Conservation (phyloP, 306 rosid species). For the Medicago arabica region DNA sequence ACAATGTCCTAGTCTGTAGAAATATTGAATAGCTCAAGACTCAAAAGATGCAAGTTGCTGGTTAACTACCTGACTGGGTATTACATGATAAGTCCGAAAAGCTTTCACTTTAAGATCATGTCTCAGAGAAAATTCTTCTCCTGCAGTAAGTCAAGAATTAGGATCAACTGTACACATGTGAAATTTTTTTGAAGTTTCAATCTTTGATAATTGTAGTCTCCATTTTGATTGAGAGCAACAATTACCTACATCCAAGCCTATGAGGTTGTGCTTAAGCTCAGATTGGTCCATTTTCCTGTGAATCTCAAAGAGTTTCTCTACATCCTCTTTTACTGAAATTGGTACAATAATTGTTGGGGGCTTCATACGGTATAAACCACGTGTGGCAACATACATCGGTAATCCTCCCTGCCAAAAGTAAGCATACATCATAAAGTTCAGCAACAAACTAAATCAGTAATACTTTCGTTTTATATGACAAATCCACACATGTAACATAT, state of each 20-base stretch:
- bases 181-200: constrained; percentile 15
- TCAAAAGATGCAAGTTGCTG: neutral
- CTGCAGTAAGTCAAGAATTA: constrained; percentile 49
- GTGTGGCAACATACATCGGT: constrained; percentile 93
- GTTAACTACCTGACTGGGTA: constrained; percentile 81
- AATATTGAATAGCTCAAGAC: constrained; percentile 22
- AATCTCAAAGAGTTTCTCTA: constrained; percentile 78
- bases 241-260: constrained; percentile 92
- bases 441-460: constrained; percentile 22
- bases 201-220: constrained; percentile 27
- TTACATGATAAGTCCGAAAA: constrained; percentile 84
- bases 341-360: constrained; percentile 91
- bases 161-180: constrained; percentile 6
- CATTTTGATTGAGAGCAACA: constrained; percentile 38
- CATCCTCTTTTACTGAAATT: constrained; percentile 69
- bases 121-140: constrained; percentile 77
- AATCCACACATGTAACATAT: too few relatives aligned
- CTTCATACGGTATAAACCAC: constrained; percentile 84
- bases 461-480: neutral
- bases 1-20: constrained; percentile 5
- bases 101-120: constrained; percentile 83
- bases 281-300: constrained; percentile 91
- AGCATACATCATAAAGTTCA: constrained; percentile 9
- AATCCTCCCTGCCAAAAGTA: constrained; percentile 76
- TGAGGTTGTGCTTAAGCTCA: constrained; percentile 71